Conservation (phyloP, 306 rosid species). For the Luffa aegyptiaca region DNA sequence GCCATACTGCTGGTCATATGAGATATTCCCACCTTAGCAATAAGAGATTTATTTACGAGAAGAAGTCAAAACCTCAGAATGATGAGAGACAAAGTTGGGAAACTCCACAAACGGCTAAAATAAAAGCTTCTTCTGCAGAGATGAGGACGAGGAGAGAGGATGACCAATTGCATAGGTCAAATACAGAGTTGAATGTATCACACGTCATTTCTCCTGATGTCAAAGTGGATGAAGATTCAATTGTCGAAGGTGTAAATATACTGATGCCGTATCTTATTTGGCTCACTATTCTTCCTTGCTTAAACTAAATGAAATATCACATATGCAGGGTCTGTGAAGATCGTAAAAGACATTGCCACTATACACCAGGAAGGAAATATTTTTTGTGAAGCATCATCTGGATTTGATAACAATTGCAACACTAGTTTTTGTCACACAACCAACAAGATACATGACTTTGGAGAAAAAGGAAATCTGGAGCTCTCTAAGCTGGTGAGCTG, state of each 20-base stretch:
- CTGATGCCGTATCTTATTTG: conserved; percentile 13
- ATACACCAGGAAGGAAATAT: conserved; percentile 11
- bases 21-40: conserved; percentile 19
- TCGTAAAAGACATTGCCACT: conserved; percentile 1
- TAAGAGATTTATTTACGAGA: conserved; percentile 17
- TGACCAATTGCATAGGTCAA: conserved; percentile 13
- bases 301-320: conserved; percentile 5
- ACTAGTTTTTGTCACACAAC: conserved; percentile 9
- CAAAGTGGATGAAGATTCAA: conserved; percentile 19
- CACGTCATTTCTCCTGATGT: conserved; percentile 10
- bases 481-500: conserved; percentile 29
- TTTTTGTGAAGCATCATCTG: conserved; percentile 18
- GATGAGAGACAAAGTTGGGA: conserved; percentile 17
- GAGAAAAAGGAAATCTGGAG: conserved; percentile 22
- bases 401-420: conserved; percentile 15
- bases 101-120: conserved; percentile 17
- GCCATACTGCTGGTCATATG: conserved; percentile 9
- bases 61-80: conserved; percentile 27
- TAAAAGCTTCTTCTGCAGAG: conserved; percentile 17
- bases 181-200: conserved; percentile 14
- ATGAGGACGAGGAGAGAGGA: conserved; percentile 7
- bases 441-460: conserved; percentile 1
- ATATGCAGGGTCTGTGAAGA: conserved; percentile 19
- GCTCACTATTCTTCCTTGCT: not conserved
- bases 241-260: conserved; percentile 29